phyloP scores from a whole-genome alignment of 768 basidiomycete species.

The Suillus discolor region DNA sequence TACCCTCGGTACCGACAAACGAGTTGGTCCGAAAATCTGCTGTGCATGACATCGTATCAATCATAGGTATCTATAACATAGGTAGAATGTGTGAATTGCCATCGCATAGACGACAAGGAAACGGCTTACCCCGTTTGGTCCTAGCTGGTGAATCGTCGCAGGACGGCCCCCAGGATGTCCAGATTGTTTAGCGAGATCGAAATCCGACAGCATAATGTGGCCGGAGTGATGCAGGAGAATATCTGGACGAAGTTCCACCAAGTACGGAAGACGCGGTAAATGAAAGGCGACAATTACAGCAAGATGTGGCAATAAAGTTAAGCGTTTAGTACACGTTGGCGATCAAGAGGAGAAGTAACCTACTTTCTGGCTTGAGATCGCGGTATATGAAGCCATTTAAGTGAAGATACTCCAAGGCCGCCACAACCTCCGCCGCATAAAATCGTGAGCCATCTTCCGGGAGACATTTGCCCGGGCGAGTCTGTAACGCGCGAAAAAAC shows the following conservation, averaged over 20 bases:
- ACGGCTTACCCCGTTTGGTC: slow-evolving; percentile 79
- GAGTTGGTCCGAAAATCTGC: slow-evolving; percentile 98
- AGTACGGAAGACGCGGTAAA: slow-evolving; percentile 11
- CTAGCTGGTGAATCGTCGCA: slow-evolving; percentile 82
- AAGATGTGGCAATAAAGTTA: slow-evolving; percentile 14
- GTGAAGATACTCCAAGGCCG: slow-evolving; percentile 97
- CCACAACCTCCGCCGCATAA: slow-evolving; percentile 98
- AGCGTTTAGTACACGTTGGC: slow-evolving; percentile 1
- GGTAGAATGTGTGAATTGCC: slow-evolving; percentile 13
- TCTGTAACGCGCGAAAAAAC: slow-evolving; percentile 97
- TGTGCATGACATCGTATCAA: slow-evolving; percentile 97
- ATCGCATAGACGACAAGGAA: slow-evolving; percentile 12
- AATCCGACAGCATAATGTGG: slow-evolving; percentile 99
- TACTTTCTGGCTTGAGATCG: slow-evolving; percentile 99
- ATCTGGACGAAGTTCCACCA: slow-evolving; percentile 51
- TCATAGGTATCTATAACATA: slow-evolving; percentile 72
- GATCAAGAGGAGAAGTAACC: slow-evolving; percentile 36
- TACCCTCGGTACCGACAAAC: slow-evolving; percentile 98
- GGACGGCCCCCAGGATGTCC: slow-evolving; percentile 84
- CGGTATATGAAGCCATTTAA: slow-evolving; percentile 99
- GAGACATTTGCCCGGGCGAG: slow-evolving; percentile 94
- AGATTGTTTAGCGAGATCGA: slow-evolving; percentile 97
- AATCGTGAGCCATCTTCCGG: slow-evolving; percentile 94
- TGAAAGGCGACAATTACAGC: slow-evolving; percentile 8
- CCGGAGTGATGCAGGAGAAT: slow-evolving; percentile 97